Evolutionary conservation across 2,329 filamentous ascomycete genomes (phyloP), one percentile per base, ranked within the genome.

Genomic region (Hypocreales sp.): DNA sequence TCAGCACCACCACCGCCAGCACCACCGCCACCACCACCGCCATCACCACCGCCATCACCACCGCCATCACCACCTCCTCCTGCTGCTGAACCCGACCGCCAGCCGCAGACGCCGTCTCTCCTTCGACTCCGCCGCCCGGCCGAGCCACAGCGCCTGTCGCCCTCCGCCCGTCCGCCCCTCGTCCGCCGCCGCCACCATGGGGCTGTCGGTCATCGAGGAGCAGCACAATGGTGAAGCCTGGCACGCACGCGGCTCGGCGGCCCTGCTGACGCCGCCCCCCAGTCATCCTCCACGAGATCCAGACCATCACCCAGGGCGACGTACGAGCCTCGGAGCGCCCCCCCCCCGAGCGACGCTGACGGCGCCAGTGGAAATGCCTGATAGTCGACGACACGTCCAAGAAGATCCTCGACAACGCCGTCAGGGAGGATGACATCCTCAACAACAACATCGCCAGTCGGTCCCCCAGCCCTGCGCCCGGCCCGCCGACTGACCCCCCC

Each of bases 301-400:
- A 76, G 46, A 65, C 72, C 47, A 80, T 86, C 37, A 87, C 79
- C 32, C 72, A 70, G 51, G 77, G 78, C 58, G 82, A 93, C 53
- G 81, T 90, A 64, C 53, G 71, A 22, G n/a, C n/a, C n/a, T n/a
- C n/a, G n/a, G n/a, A n/a, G n/a, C n/a, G n/a, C n/a, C n/a, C n/a
- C n/a, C n/a, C n/a, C n/a, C n/a, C n/a, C n/a, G n/a, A n/a, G n/a
- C n/a, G n/a, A n/a, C n/a, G n/a, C n/a, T n/a, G n/a, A n/a, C n/a
- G n/a, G n/a, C n/a, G n/a, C n/a, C 39, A 94, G 84, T 98, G 90
- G 90, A 98, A 95, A 70, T 81, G 94, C 40, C 61, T 98, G 40
- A 77, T 98, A 28, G 64, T 94, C 44, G 90, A 98, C 56, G 75
- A 81, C 40, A 66, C 63, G 31, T 86, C 82, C 49, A 76, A 77